Evolutionary conservation across 225 moss, liverwort and hornwort species (phyloP), one percentile per base, ranked within the genome.

Genomic region (Sphagnum contortum): DNA sequence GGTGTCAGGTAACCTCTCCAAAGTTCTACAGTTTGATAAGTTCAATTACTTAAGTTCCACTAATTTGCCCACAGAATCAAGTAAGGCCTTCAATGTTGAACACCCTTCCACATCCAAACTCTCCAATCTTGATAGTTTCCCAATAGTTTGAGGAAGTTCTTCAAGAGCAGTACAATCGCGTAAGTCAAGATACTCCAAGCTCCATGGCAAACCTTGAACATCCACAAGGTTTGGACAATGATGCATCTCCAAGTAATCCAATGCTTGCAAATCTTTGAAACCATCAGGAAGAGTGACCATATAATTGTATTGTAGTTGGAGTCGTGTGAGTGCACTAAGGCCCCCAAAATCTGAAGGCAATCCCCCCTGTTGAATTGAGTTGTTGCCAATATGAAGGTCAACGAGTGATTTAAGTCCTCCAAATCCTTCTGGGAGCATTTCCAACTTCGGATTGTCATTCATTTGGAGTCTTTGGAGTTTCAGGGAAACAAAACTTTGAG

Each of bases 121-220:
- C 1, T 29, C 1, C 29, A 29, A 29, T 29, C 29, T 29, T 1
- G 29, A 29, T 29, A 29, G 29, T 29, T 29, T 29, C 29, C 29
- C 29, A 29, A 29, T 29, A 29, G 29, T 29, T 29, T 29, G 29
- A 29, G 29, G 29, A 29, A 29, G 29, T 1, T 29, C 29, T 29
- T 29, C 29, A 29, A 29, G 29, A 29, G 29, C 29, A 29, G 1
- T 29, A 29, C 29, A 29, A 29, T 29, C 0, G 29, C 29, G 0
- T 29, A 29, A 29, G 29, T 29, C 29, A 0, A 73, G 67, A 52
- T 73, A 14, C 52, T 47, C 47, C 13, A 73, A 45, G 62, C 73
- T 63, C 50, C 8, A 50, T 46, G 68, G 73, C 14, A 73, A 47
- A 4, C 57, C 73, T 63, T 68, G 65, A 49, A 72, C 48, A 0